Percentiles rank a stretch among this genome's conserved stretches.
phyloP scores from a whole-genome alignment of 2,329 filamentous ascomycete species.

The Sphaerulina populicola region DNA sequence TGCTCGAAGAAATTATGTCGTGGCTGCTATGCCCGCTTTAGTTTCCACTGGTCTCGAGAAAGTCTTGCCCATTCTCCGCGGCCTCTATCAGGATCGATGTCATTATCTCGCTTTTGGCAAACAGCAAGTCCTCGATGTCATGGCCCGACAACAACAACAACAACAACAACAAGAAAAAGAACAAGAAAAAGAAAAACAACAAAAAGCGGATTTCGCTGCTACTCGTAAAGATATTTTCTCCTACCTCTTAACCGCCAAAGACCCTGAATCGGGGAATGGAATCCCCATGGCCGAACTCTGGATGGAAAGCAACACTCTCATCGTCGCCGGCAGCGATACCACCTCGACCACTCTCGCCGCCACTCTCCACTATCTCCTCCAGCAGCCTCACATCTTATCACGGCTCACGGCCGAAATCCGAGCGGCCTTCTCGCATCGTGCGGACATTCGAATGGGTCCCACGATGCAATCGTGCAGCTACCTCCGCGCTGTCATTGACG shows the following conservation, averaged over 20 bases:
- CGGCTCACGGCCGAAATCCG: no score
- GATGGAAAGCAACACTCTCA: slow-evolving; percentile 44
- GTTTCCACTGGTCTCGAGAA: slow-evolving; percentile 22
- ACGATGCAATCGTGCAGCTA: slow-evolving; percentile 35
- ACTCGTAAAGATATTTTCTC: slow-evolving; percentile 28
- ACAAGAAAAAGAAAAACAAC: no score
- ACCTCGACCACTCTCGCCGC: slow-evolving; percentile 35
- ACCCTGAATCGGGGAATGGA: slow-evolving; percentile 37
- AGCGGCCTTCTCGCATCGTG: no score
- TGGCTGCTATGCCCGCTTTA: slow-evolving; percentile 29
- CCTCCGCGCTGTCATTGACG: slow-evolving; percentile 42
- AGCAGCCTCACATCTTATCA: no score
- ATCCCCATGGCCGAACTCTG: slow-evolving; percentile 38
- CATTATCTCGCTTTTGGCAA: slow-evolving; percentile 28
- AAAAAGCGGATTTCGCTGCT: no score
- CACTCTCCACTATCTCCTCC: slow-evolving; percentile 40
- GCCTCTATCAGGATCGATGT: slow-evolving; percentile 20
- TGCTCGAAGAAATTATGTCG: slow-evolving; percentile 40
- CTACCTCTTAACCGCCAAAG: slow-evolving; percentile 20
- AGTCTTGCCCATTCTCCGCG: slow-evolving; percentile 20
- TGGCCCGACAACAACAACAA: slow-evolving; percentile 21
- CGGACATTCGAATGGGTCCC: slow-evolving; percentile 26
- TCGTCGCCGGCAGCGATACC: slow-evolving; percentile 42
- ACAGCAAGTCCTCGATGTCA: slow-evolving; percentile 24
- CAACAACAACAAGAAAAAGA: no score